Percentiles rank a stretch among this genome's conserved stretches.
Evolutionary conservation across 2,329 filamentous ascomycete species (phyloP).

Genomic region (Triangularia setosa): DNA sequence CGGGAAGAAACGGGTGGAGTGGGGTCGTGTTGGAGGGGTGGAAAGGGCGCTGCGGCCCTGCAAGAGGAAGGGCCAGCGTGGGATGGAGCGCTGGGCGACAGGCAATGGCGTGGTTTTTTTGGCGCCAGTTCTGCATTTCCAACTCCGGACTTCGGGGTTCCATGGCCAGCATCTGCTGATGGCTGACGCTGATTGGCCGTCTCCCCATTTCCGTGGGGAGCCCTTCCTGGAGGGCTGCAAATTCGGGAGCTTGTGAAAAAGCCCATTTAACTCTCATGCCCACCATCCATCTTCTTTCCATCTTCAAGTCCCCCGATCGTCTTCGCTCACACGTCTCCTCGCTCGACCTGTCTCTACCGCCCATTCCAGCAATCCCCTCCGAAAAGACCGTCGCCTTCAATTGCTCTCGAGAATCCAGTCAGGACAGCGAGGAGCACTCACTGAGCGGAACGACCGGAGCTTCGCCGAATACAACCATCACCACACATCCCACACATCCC

Average conservation of each 20-base stretch:
- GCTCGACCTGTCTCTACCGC: constrained; percentile 25
- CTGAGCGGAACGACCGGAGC: not conserved
- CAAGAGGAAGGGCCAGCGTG: constrained; percentile 4
- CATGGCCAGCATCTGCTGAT: not conserved
- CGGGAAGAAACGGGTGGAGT: constrained; percentile 19
- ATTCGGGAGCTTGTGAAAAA: constrained; percentile 26
- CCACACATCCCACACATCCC: constrained; percentile 5
- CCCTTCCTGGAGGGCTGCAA: constrained; percentile 13
- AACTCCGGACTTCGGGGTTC: constrained; percentile 16
- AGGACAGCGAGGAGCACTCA: constrained; percentile 27
- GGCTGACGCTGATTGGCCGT: constrained; percentile 11
- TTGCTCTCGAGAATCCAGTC: constrained; percentile 8
- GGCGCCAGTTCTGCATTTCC: constrained; percentile 1
- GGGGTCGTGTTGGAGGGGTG: not conserved
- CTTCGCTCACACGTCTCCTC: constrained; percentile 25
- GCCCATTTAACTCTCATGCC: constrained; percentile 16
- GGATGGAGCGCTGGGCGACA: constrained; percentile 6
- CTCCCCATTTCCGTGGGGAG: constrained; percentile 7
- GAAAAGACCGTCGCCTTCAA: not conserved
- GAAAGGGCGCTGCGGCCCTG: not conserved
- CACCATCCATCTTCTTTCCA: not conserved
- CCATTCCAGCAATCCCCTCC: not conserved
- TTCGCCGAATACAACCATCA: constrained; percentile 1
- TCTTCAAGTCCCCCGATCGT: constrained; percentile 8
- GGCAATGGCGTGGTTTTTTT: constrained; percentile 16